Conservation (phyloP, 495 filamentous ascomycete species). For the Saxispiralis lemnorum region DNA sequence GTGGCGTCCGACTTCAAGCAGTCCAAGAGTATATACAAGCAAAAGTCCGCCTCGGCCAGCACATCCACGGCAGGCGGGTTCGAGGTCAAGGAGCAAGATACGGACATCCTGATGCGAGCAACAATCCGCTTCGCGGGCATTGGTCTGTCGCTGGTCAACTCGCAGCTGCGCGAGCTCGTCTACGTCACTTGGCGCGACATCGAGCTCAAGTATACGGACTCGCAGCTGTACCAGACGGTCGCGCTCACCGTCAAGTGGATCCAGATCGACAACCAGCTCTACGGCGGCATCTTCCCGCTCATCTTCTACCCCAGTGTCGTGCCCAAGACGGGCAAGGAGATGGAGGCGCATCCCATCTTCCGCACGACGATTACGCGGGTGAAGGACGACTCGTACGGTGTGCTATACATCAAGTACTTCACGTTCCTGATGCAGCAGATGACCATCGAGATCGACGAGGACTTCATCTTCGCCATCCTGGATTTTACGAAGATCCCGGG, state of each 20-base stretch:
- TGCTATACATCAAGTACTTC: slow-evolving; percentile 95
- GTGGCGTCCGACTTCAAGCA: slow-evolving; percentile 86
- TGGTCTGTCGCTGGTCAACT: slow-evolving; percentile 84
- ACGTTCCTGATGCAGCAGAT: slow-evolving; percentile 89
- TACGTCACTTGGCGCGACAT: slow-evolving; percentile 91
- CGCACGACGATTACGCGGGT: slow-evolving; percentile 81
- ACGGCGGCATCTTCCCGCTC: slow-evolving; percentile 95
- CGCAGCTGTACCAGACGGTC: slow-evolving; percentile 77
- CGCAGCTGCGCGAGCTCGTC: slow-evolving; percentile 75
- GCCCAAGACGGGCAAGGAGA: slow-evolving; percentile 91
- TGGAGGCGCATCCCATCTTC: slow-evolving; percentile 87
- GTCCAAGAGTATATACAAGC: slow-evolving; percentile 87
- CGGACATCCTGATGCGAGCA: slow-evolving; percentile 70
- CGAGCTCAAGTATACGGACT: slow-evolving; percentile 78
- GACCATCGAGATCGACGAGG: slow-evolving; percentile 94
- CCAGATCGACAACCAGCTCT: slow-evolving; percentile 96
- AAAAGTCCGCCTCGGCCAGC: slow-evolving; percentile 41
- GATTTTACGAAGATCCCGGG: slow-evolving; percentile 92
- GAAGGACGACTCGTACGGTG: slow-evolving; percentile 95
- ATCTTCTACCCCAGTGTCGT: slow-evolving; percentile 96
- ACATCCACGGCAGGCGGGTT: slow-evolving; percentile 53
- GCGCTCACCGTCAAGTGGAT: slow-evolving; percentile 91
- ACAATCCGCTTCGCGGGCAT: slow-evolving; percentile 77
- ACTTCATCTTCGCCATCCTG: slow-evolving; percentile 88
- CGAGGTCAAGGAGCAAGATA: slow-evolving; percentile 82